A percentile compares a stretch with the other conserved stretches of the same genome.
Conservation (phyloP, 2,329 filamentous ascomycete genomes). For the Samsoniella hepiali region DNA sequence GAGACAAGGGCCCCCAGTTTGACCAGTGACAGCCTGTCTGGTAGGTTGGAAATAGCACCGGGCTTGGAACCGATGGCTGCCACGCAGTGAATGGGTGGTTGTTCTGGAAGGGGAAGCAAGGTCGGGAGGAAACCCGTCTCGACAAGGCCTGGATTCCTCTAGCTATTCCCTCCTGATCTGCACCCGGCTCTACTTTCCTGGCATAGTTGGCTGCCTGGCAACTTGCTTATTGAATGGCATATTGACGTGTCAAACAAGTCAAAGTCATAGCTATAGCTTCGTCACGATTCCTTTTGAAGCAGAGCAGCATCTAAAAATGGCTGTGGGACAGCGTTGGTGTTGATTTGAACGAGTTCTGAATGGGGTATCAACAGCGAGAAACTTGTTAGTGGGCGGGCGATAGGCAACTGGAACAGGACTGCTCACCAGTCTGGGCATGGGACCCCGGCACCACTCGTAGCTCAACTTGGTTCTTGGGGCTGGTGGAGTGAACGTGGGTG, state of each 20-base stretch:
- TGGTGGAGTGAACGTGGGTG: slow-evolving; percentile 18
- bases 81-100: background rate
- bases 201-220: too few relatives aligned
- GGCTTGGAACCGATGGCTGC: background rate
- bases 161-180: background rate
- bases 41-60: slow-evolving; percentile 9
- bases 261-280: background rate
- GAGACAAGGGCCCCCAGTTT: background rate
- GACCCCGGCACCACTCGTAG: slow-evolving; percentile 18
- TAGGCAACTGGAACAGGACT: background rate
- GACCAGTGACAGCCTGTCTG: background rate
- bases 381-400: slow-evolving; percentile 6
- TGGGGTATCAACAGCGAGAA: background rate
- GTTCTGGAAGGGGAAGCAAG: background rate
- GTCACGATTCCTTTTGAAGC: slow-evolving; percentile 15
- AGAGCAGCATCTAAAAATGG: slow-evolving; percentile 24
- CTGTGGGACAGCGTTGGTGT: slow-evolving; percentile 23
- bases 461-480: slow-evolving; percentile 13
- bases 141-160: background rate
- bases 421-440: slow-evolving; percentile 19
- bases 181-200: background rate
- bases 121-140: background rate
- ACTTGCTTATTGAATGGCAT: background rate
- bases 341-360: slow-evolving; percentile 21
- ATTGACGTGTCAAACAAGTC: background rate